Conservation (phyloP, 169 alveolate genomes). For the Plasmodium fragile region DNA sequence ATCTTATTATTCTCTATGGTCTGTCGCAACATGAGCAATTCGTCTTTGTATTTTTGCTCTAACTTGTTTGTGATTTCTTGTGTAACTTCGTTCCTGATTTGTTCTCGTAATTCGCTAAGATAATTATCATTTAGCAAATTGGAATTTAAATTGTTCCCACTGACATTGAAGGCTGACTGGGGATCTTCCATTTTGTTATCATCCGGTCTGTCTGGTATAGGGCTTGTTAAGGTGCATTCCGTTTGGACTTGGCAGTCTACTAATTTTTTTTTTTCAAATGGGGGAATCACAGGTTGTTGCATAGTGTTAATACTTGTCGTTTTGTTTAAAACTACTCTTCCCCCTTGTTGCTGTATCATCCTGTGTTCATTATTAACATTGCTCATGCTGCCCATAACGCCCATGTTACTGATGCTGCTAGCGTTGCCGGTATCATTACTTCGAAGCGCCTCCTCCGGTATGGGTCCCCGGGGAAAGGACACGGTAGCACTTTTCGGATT, state of each 20-base stretch:
- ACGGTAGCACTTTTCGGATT: slow-evolving; percentile 36
- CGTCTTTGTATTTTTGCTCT: slow-evolving; percentile 60
- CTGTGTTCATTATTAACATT: not conserved
- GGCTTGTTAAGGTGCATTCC: not conserved
- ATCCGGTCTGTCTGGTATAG: not conserved
- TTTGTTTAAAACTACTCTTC: slow-evolving; percentile 6
- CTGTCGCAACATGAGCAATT: slow-evolving; percentile 16
- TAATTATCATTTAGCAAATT: not conserved
- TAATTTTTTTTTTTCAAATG: not conserved
- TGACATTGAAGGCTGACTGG: not conserved
- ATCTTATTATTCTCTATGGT: not conserved
- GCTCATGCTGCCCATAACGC: not conserved
- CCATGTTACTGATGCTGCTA: not conserved
- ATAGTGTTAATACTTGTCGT: not conserved
- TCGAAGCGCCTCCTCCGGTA: not conserved
- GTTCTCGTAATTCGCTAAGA: slow-evolving; percentile 24
- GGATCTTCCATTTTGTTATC: not conserved
- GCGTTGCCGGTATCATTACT: not conserved
- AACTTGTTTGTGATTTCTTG: slow-evolving; percentile 44
- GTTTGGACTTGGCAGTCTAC: slow-evolving; percentile 10
- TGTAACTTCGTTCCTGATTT: slow-evolving; percentile 39
- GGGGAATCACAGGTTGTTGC: not conserved
- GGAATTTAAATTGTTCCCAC: not conserved
- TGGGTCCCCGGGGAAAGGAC: slow-evolving; percentile 18
- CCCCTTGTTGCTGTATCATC: not conserved